Conservation (phyloP, 176 grass and related monocot genomes). For the Zizania latifolia region DNA sequence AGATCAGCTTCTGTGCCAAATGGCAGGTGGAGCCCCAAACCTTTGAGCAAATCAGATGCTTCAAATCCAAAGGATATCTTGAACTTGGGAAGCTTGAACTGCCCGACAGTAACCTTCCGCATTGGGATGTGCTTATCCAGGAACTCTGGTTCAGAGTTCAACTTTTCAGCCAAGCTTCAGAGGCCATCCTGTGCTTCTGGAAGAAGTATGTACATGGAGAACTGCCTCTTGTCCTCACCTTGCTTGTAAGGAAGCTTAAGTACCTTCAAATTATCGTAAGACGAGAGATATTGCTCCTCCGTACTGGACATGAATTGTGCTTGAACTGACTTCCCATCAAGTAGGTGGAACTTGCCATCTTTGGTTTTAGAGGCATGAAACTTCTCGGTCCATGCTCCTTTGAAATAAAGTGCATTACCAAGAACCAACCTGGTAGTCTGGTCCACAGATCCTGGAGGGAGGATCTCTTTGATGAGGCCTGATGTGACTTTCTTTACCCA, state of each 20-base stretch:
- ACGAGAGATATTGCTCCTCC: constrained; percentile 43
- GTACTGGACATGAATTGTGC: constrained; percentile 61
- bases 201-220: constrained; percentile 82
- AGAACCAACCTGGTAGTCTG: constrained; percentile 54
- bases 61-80: constrained; percentile 76
- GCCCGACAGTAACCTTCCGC: constrained; percentile 34
- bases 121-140: constrained; percentile 43
- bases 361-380: constrained; percentile 58
- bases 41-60: constrained; percentile 45
- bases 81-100: constrained; percentile 78
- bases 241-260: constrained; percentile 67
- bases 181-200: constrained; percentile 50
- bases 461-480: constrained; percentile 63
- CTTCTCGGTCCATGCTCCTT: constrained; percentile 67
- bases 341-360: constrained; percentile 45
- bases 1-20: constrained; percentile 46
- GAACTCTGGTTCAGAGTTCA: constrained; percentile 52
- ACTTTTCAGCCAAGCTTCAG: constrained; percentile 52
- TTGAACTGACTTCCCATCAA: constrained; percentile 54
- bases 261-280: constrained; percentile 45
- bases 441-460: constrained; percentile 47
- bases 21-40: constrained; percentile 48
- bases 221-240: constrained; percentile 59
- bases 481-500: constrained; percentile 61
- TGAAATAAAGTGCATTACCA: constrained; percentile 80